phyloP scores from a whole-genome alignment of 139 green algal species.

The Zygnema cylindricum region DNA sequence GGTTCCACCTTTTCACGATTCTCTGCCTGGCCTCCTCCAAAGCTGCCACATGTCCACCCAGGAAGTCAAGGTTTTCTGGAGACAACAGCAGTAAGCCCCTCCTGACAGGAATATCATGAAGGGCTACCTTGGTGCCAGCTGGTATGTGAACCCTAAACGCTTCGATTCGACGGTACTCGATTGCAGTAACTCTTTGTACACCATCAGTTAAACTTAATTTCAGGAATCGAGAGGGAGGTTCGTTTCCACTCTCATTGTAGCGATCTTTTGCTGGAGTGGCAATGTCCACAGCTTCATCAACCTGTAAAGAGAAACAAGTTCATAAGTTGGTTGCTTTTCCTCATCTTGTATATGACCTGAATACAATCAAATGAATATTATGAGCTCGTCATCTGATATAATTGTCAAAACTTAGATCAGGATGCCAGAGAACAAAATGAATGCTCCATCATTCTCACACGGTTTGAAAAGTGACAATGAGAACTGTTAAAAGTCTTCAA shows the following conservation, averaged over 20 bases:
- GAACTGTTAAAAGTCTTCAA: too few species aligned
- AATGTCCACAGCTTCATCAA: conserved; percentile 17
- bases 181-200: neutral
- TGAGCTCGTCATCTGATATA: too few species aligned
- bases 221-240: neutral
- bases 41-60: conserved; percentile 14
- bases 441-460: too few species aligned
- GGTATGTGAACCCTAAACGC: neutral
- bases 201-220: conserved; percentile 11
- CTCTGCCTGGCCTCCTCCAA: neutral
- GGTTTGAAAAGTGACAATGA: too few species aligned
- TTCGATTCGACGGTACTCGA: conserved; percentile 1
- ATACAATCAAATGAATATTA: too few species aligned
- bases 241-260: neutral
- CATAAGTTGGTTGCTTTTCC: too few species aligned
- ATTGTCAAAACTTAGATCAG: too few species aligned
- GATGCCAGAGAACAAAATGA: too few species aligned
- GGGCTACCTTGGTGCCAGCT: neutral
- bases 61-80: conserved; percentile 21
- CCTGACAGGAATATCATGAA: neutral
- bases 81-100: conserved; percentile 17
- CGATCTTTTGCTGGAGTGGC: neutral
- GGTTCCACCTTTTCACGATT: conserved; percentile 12
- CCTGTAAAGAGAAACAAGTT: neutral
- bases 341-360: too few species aligned